Base-by-base conservation (phyloP, 148 eudicot genomes). In the Cornus controversa region DNA sequence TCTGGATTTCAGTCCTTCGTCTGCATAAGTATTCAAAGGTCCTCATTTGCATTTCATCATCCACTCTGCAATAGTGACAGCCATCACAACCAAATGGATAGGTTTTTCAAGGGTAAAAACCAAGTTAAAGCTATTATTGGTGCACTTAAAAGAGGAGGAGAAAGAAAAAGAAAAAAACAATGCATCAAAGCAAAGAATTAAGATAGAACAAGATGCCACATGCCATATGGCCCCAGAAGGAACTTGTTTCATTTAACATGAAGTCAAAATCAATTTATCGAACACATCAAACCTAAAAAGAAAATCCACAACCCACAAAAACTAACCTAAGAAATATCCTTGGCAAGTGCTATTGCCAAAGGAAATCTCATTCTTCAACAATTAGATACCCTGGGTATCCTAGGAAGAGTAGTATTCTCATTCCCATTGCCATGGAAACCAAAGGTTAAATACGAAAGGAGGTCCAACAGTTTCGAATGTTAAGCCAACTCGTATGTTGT, bases 261-360 rank as follows among this genome's bases (percentile, higher is more conserved):
- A 86, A 86, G 86, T 86, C 86, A 86, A 76, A 54, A 83, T 73
- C 74, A 86, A 67, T 15, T 2, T 15, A 66, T 25, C 34, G 2
- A 29, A 29, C 34, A 29, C 34, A 29, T 29, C 34, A 29, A 29
- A 29, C 34, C 34, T 29, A 29, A 29, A 29, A 29, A 29, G 3
- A 29, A 29, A 29, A 29, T 3, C 34, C 34, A 29, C 34, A 29
- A 29, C 34, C 34, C 34, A 29, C 34, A 29, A 29, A 29, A 1
- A 29, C 34, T 29, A 29, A 29, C 34, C 34, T 29, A 29, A 29
- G 34, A 29, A 29, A 29, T 29, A 29, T 29, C 34, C 34, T 29
- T 29, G 34, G 34, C 34, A 29, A 1, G 3, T 29, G 34, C 34
- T 29, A 29, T 29, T 29, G 34, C 3, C 34, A 29, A 29, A 29